Evolutionary conservation across 148 eudicot genomes (phyloP), one percentile per base, ranked within the genome.

Genomic region (Limonium bicolor): DNA sequence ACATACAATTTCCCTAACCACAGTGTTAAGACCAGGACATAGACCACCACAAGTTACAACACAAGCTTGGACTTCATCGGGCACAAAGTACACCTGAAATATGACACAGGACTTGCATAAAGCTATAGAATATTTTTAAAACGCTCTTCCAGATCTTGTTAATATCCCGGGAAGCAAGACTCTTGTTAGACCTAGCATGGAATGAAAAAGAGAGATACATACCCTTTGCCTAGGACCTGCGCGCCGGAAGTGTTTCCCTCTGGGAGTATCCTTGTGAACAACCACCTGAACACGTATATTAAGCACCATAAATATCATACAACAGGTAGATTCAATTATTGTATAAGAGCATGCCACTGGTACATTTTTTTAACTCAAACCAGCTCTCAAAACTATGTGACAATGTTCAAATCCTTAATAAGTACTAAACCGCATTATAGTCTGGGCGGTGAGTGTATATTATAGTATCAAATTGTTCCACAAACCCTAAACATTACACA

Each of bases 11-110:
- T 85, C 95, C 62, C 95, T 69, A 55, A 80, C 70, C 54, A 85
- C 95, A 1, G 95, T 85, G 69, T 85, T 85, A 20, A 85, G 71
- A 24, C 95, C 95, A 1, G 95, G 95, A 59, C 95, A 85, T 36
- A 85, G 71, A 46, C 95, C 95, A 30, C 95, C 95, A 48, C 95
- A 85, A 31, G 95, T 85, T 39, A 85, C 95, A 36, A 85, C 66
- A 71, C 95, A 85, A 31, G 95, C 92, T 56, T 67, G 62, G 47
- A 85, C 95, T 58, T 85, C 86, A 50, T 63, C 95, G 37, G 86
- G 53, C 36, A 60, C 54, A 53, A 77, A 80, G 62, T 77, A 80
- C 45, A 85, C 92, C 95, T 85, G 80, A 9, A 39, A 39, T 47
- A 36, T 52, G 55, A 36, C 25, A 49, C 33, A 56, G 16, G 34